These are phyloP conservation scores for Boletus eberwhitei DNA, from an alignment of 768 basidiomycete genomes.

Conservation along the genomic window DNA sequence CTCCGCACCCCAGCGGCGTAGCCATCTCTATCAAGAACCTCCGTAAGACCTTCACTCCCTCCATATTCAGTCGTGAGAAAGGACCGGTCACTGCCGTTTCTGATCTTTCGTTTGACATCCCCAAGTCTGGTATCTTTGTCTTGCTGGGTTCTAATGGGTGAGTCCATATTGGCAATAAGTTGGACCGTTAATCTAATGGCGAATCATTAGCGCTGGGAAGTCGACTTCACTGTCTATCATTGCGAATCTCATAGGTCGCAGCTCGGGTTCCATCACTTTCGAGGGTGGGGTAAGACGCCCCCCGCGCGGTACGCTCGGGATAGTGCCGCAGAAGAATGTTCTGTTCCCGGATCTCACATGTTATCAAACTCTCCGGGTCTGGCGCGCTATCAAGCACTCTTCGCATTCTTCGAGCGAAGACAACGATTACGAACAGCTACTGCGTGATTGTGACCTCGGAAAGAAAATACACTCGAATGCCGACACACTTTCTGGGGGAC, in stretches of 20 bases:
- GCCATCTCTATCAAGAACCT: constrained; percentile 64
- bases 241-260: constrained; percentile 57
- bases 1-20: constrained; percentile 34
- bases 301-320: constrained; percentile 64
- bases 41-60: constrained; percentile 54
- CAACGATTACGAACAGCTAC: constrained; percentile 61
- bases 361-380: constrained; percentile 67
- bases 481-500: constrained; percentile 68
- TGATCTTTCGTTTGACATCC: constrained; percentile 66
- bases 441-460: constrained; percentile 71
- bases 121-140: constrained; percentile 73
- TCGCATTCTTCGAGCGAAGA: constrained; percentile 35
- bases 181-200: background rate
- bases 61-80: constrained; percentile 46
- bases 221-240: constrained; percentile 69
- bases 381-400: constrained; percentile 71
- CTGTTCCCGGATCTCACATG: constrained; percentile 75
- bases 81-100: constrained; percentile 56
- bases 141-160: constrained; percentile 71
- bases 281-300: constrained; percentile 53
- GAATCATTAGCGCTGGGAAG: constrained; percentile 61
- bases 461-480: constrained; percentile 67
- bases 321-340: constrained; percentile 83
- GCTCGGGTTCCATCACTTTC: constrained; percentile 53
- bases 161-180: background rate